A percentile compares a stretch with the other conserved stretches of the same genome.
These are phyloP conservation scores for Colletotrichum sublineola DNA, from an alignment of 2,329 filamentous ascomycete genomes.

Conservation along the genomic window DNA sequence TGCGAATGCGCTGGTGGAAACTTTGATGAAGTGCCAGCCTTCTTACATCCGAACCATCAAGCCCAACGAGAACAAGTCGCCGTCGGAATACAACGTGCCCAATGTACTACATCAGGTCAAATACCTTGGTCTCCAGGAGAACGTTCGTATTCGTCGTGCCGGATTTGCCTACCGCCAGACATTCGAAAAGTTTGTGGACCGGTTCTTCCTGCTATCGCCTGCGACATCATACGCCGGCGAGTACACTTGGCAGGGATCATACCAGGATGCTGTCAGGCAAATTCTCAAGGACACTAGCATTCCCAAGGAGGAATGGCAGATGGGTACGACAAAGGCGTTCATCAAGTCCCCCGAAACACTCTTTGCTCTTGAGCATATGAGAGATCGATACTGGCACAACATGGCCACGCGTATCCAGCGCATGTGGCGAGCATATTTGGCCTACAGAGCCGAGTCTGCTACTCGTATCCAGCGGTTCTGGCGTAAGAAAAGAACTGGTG, in stretches of 20 bases:
- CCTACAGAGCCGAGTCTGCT: conserved; percentile 92
- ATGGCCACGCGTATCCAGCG: conserved; percentile 98
- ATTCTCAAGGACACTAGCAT: conserved; percentile 98
- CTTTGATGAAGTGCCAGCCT: conserved; percentile 95
- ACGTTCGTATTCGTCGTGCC: conserved; percentile 95
- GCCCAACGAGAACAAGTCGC: conserved; percentile 98
- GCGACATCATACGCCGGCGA: conserved; percentile 97
- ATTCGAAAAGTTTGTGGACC: conserved; percentile 97
- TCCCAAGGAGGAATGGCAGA: conserved; percentile 93
- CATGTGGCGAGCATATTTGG: conserved; percentile 95
- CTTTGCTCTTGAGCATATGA: conserved; percentile 97
- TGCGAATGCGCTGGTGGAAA: conserved; percentile 93
- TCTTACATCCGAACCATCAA: conserved; percentile 99
- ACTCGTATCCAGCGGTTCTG: conserved; percentile 96
- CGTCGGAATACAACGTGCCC: conserved; percentile 88
- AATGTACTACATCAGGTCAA: conserved; percentile 99
- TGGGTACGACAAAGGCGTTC: conserved; percentile 96
- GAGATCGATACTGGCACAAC: conserved; percentile 98
- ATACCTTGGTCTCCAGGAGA: conserved; percentile 98
- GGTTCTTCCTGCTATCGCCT: conserved; percentile 94
- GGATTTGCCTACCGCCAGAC: conserved; percentile 97
- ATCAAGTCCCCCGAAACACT: conserved; percentile 98
- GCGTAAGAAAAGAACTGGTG: conserved; percentile 91
- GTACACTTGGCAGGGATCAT: conserved; percentile 94
- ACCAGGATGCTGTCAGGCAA: conserved; percentile 87